Conservation (phyloP, 441 rosid species). For the Capsella rubella region DNA sequence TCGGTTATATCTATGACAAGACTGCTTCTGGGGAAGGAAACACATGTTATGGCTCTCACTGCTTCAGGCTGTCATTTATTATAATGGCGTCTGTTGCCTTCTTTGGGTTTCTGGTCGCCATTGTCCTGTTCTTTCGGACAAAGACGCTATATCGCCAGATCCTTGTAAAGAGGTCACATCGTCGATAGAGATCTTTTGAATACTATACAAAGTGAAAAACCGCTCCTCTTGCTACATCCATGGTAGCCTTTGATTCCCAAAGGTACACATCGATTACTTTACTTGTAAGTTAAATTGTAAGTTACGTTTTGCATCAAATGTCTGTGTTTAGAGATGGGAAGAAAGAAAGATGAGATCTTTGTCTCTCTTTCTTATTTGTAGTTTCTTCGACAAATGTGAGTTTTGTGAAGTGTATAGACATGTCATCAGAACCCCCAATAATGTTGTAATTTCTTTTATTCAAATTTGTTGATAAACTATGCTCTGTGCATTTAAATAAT, state of each 20-base stretch:
- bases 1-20: constrained; percentile 72
- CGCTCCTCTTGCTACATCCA: constrained; percentile 8
- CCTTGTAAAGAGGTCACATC: constrained; percentile 51
- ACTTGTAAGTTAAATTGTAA: constrained; percentile 27
- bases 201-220: constrained; percentile 15
- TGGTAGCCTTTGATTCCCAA: constrained; percentile 3
- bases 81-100: constrained; percentile 70
- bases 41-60: constrained; percentile 63
- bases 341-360: constrained; percentile 23
- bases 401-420: constrained; percentile 30
- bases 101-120: constrained; percentile 65
- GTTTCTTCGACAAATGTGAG: constrained; percentile 27
- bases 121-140: constrained; percentile 61
- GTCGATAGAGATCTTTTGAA: constrained; percentile 35
- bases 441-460: constrained; percentile 3
- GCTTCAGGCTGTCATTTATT: constrained; percentile 77
- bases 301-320: constrained; percentile 8
- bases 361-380: constrained; percentile 11
- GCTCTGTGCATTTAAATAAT: constrained; percentile 16
- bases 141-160: constrained; percentile 61
- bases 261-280: constrained; percentile 30
- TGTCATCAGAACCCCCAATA: constrained; percentile 14
- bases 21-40: constrained; percentile 56
- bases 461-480: constrained; percentile 6
- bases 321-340: constrained; percentile 23